Conservation (phyloP, 495 filamentous ascomycete species). For the Pseudevernia furfuracea region DNA sequence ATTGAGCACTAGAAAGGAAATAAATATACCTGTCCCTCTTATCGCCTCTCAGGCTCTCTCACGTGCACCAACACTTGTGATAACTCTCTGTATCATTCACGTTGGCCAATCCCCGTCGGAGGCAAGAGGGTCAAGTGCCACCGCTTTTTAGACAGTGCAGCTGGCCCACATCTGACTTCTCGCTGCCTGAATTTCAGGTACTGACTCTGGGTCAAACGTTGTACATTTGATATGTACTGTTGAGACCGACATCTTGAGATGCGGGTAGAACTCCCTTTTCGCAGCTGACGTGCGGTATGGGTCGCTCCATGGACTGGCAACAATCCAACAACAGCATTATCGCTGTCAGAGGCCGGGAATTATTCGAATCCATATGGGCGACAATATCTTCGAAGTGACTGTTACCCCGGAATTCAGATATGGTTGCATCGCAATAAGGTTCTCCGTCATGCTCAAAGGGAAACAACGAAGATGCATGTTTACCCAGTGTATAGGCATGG, state of each 20-base stretch:
- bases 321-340: no score
- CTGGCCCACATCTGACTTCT: neutral
- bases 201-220: neutral
- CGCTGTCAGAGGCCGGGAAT: no score
- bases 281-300: neutral
- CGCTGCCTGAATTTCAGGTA: neutral
- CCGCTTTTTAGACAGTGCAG: neutral
- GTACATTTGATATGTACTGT: neutral
- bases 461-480: neutral
- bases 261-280: neutral
- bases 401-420: neutral
- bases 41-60: neutral
- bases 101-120: neutral
- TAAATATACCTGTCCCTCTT: neutral
- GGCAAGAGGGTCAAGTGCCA: neutral
- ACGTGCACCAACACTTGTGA: neutral
- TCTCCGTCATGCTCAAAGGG: neutral
- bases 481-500: no score
- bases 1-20: neutral
- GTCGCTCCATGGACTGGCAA: no score
- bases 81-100: neutral
- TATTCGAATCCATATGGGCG: no score
- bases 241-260: neutral
- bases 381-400: neutral
- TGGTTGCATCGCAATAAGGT: neutral